Evolutionary conservation across 202 grass and related monocot species (phyloP), one percentile per base, ranked within the genome.

Genomic region (Cymbopogon flexuosus): DNA sequence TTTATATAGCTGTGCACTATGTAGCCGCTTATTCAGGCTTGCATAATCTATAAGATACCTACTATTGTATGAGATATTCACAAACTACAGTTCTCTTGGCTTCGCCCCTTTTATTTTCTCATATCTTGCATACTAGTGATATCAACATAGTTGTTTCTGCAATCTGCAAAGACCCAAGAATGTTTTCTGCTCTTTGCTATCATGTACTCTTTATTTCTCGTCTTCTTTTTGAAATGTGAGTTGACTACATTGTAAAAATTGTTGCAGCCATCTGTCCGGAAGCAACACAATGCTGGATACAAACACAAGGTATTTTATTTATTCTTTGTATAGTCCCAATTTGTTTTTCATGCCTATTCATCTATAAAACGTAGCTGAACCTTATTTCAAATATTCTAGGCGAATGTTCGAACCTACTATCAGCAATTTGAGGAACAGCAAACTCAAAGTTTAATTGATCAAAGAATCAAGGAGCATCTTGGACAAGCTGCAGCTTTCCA

Each of bases 391-490:
- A 22, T 45, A 70, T 79, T 47, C 70, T 77, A 98, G 96, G 96
- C 96, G 76, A 99, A 99, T 91, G 96, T 99, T 61, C 85, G 96
- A 63, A 86, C 62, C 72, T 99, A 99, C 66, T 99, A 99, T 68
- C 96, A 99, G 58, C 96, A 99, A 85, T 96, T 99, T 73, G 96
- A 99, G 89, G 96, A 99, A 78, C 92, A 99, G 54, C 92, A 99
- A 83, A 99, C 96, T 42, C 96, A 99, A 84, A 99, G 89, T 82
- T 85, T 91, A 81, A 95, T 99, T 87, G 96, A 99, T 87, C 90
- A 99, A 81, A 99, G 92, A 88, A 99, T 99, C 54, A 99, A 99
- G 73, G 96, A 99, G 70, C 96, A 99, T 89, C 81, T 99, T 16
- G 92, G 96, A 37, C 96, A 97, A 80, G 90, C 95, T 71, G 95